A percentile compares a stretch with the other conserved stretches of the same genome.
Conservation (phyloP, 331 rosid species). For the Quercus tomentella region DNA sequence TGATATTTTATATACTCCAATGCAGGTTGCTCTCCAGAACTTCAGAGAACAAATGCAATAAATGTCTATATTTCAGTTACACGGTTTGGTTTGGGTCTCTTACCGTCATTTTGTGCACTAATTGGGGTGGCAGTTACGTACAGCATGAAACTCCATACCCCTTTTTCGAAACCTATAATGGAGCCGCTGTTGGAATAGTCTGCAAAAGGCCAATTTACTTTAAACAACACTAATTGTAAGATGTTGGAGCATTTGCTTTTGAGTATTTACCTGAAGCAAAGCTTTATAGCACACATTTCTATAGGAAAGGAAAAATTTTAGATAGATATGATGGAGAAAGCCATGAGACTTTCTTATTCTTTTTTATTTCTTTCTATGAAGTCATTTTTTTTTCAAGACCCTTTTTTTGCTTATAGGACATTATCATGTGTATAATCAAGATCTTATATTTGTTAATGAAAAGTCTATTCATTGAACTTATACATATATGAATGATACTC, state of each 20-base stretch:
- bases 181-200: slow-evolving; percentile 55
- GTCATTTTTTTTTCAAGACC: background rate
- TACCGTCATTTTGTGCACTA: slow-evolving; percentile 70
- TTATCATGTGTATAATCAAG: background rate
- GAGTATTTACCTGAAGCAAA: background rate
- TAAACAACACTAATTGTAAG: background rate
- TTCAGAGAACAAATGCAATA: slow-evolving; percentile 13
- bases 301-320: background rate
- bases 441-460: background rate
- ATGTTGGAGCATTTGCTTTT: background rate
- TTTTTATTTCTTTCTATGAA: background rate
- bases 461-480: background rate
- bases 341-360: background rate
- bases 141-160: slow-evolving; percentile 63
- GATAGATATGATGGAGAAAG: background rate
- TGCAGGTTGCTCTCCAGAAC: slow-evolving; percentile 46
- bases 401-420: background rate
- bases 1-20: slow-evolving; percentile 5
- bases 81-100: slow-evolving; percentile 72
- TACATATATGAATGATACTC: background rate
- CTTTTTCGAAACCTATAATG: slow-evolving; percentile 38
- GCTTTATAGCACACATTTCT: background rate
- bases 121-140: slow-evolving; percentile 54
- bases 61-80: slow-evolving; percentile 46
- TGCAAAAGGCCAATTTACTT: slow-evolving; percentile 4